Base-by-base conservation (phyloP, 176 grass and related monocot species). In the Lolium rigidum region DNA sequence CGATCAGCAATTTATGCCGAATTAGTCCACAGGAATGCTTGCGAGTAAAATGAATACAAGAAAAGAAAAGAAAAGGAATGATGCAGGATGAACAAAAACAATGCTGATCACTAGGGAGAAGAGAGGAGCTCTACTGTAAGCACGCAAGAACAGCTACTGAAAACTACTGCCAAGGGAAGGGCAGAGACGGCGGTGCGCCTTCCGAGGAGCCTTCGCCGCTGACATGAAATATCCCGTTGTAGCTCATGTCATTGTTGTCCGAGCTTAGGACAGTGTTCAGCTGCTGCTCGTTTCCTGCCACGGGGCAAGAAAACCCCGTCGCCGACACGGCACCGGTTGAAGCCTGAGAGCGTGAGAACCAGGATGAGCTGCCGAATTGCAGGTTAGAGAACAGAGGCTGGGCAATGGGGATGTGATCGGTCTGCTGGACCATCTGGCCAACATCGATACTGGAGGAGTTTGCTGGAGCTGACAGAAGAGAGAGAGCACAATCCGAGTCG, bases 401-500 rank as follows among this genome's bases (percentile, higher is more conserved):
- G 9, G 64, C 89, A 66, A 91, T 85, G 74, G 85, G 90, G 66
- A 90, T 85, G 26, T 79, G 87, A 35, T 94, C 90, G 1, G 90
- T 54, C 54, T 83, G 74, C 22, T 75, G 84, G 65, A 89, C 89
- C 72, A 82, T 76, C 66, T 77, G 79, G 85, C 87, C 63, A 43
- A 90, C 78, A 22, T 88, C 86, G 78, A 94, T 83, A 43, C 60
- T 78, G 1, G 93, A 90, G 76, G 87, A 83, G 9, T 90, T 89
- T 16, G 78, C 83, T 31, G 87, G 90, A 31, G 93, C 90, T 94
- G 93, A 94, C 93, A 94, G 93, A 94, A 94, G 93, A 94, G 93
- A 94, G 93, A 94, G 93, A 94, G 90, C 93, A 90, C 93, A 92
- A 77, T 94, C 90, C 18, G 93, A 94, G 60, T 90, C 89, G 68